Evolutionary conservation across 352 stramenopile species (phyloP).

Genomic region (Pythium dissotocum): DNA sequence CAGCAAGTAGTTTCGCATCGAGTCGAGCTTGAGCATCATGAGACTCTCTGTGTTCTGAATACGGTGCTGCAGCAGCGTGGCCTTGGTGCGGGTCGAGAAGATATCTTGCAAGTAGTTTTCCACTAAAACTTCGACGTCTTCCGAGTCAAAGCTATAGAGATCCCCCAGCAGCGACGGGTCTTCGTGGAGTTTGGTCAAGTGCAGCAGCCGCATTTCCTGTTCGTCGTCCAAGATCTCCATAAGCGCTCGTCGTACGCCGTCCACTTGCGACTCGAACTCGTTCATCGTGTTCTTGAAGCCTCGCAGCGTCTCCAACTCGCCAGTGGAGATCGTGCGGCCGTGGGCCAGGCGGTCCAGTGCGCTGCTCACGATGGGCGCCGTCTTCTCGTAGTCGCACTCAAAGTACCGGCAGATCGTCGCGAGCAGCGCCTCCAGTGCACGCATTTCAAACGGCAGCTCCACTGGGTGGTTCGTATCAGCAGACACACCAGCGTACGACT

Average conservation of each 20-base stretch:
- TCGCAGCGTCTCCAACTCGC: conserved; percentile 58
- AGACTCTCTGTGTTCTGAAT: conserved; percentile 80
- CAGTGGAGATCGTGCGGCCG: conserved; percentile 38
- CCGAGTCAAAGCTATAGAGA: conserved; percentile 66
- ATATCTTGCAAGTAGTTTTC: conserved; percentile 83
- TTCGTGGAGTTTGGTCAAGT: conserved; percentile 66
- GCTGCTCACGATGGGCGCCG: conserved; percentile 37
- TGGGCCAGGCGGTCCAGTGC: conserved; percentile 52
- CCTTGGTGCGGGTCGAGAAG: conserved; percentile 73
- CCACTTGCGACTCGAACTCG: conserved; percentile 69
- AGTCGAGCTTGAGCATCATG: conserved; percentile 77
- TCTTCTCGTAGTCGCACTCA: conserved; percentile 45
- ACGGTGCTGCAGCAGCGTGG: conserved; percentile 60
- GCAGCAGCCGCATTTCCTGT: conserved; percentile 62
- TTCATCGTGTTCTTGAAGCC: conserved; percentile 74
- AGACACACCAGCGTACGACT: conserved; percentile 7
- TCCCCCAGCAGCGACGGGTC: conserved; percentile 53
- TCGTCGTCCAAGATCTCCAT: conserved; percentile 76
- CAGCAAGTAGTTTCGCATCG: conserved; percentile 78
- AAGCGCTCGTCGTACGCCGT: conserved; percentile 50
- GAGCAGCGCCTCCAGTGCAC: conserved; percentile 45
- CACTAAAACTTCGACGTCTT: conserved; percentile 72
- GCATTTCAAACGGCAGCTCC: conserved; percentile 68
- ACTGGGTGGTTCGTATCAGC: conserved; percentile 1
- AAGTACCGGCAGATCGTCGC: conserved; percentile 61